phyloP scores from a whole-genome alignment of 108 stramenopile species.

The Mayamaea pseudoterrestris region DNA sequence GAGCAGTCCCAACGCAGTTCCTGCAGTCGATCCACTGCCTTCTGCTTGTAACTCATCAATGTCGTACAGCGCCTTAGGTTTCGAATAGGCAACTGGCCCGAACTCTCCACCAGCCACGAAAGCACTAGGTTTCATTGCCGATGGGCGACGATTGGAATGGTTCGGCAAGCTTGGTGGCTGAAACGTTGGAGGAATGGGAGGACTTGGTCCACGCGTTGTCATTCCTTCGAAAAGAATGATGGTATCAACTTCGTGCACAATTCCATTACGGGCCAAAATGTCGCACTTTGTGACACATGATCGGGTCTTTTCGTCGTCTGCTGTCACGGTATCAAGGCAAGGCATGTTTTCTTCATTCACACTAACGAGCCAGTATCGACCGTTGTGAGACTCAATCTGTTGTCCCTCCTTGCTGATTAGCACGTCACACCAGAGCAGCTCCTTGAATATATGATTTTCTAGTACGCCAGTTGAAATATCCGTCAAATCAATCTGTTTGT shows the following conservation, averaged over 20 bases:
- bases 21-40: no score
- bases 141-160: no score
- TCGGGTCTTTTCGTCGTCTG: neutral
- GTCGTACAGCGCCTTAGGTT: no score
- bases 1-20: no score
- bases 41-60: no score
- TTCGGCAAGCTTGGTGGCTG: no score
- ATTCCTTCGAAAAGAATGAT: slow-evolving; percentile 1
- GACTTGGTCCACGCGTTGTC: slow-evolving; percentile 4
- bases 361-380: slow-evolving; percentile 3
- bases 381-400: slow-evolving; percentile 5
- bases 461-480: slow-evolving; percentile 4
- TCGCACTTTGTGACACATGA: slow-evolving; percentile 10
- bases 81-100: no score
- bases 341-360: slow-evolving; percentile 8
- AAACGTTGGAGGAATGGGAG: slow-evolving; percentile 3
- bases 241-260: slow-evolving; percentile 9
- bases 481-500: slow-evolving; percentile 3
- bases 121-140: no score
- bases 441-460: slow-evolving; percentile 6
- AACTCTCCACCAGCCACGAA: no score
- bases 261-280: slow-evolving; percentile 9
- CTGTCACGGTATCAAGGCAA: slow-evolving; percentile 1
- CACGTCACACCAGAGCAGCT: slow-evolving; percentile 4
- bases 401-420: neutral